Base-by-base conservation (phyloP, 441 rosid genomes). In the Adansonia grandidieri region DNA sequence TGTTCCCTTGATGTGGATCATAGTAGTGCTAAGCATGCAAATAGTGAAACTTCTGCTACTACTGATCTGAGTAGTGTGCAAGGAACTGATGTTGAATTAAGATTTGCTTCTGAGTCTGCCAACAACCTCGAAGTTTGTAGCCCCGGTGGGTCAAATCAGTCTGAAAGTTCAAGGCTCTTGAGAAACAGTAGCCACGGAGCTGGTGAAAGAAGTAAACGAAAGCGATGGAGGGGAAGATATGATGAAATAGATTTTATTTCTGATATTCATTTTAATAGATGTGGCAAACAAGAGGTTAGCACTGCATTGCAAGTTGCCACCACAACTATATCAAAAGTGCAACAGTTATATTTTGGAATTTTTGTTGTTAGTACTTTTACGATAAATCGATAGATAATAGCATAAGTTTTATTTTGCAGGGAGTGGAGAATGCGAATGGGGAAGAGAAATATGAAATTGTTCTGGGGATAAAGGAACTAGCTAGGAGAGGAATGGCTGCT, bases 181-280 rank as follows among this genome's bases (percentile, higher is more conserved):
- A 89, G 89, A 86, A 87, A 79, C 81, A 90, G 91, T 82, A 83
- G 83, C 60, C 82, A 82, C 82, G 77, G 84, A 72, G 75, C 78
- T 74, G 89, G 90, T 74, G 94, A 92, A 84, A 82, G 97, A 82
- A 89, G 87, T 82, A 93, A 92, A 84, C 97, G 95, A 45, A 96
- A 89, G 87, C 86, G 92, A 78, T 96, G 99, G 99, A 88, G 94
- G 83, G 96, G 94, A 76, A 87, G 99, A 77, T 83, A 82, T 80
- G 94, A 88, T 84, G 91, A 93, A 77, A 78, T 86, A 24, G 86
- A 79, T 79, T 84, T 81, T 58, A 28, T 77, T 71, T 78, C 91
- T 77, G 89, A 81, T 75, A 63, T 84, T 77, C 80, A 92, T 78
- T 82, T 68, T 78, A 75, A 67, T 74, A 85, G 82, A 80, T 78